phyloP scores from a whole-genome alignment of 2,329 filamentous ascomycete genomes.

The Aspergillus sojae region DNA sequence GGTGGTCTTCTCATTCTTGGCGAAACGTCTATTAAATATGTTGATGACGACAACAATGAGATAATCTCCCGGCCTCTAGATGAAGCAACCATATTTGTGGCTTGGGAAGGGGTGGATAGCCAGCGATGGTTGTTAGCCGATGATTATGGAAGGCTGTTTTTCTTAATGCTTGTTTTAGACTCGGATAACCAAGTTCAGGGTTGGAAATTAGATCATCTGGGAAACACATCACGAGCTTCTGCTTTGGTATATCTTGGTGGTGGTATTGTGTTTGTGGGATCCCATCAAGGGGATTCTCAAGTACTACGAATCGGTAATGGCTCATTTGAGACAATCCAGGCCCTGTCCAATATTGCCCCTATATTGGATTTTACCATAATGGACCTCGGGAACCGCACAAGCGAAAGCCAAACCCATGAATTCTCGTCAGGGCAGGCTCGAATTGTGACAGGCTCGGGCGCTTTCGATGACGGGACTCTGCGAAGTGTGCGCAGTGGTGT shows the following conservation, averaged over 20 bases:
- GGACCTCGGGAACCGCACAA: conserved; percentile 87
- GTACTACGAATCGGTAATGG: conserved; percentile 67
- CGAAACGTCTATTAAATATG: conserved; percentile 81
- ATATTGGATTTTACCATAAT: conserved; percentile 93
- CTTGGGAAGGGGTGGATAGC: conserved; percentile 83
- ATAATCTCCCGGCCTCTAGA: conserved; percentile 66
- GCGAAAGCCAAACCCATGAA: conserved; percentile 77
- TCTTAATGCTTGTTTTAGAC: conserved; percentile 76
- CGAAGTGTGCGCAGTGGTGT: conserved; percentile 92
- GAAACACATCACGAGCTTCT: conserved; percentile 72
- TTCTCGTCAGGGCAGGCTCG: conserved; percentile 94
- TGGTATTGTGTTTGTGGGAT: conserved; percentile 80
- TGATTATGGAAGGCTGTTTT: conserved; percentile 82
- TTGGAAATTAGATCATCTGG: conserved; percentile 71
- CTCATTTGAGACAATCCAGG: conserved; percentile 70
- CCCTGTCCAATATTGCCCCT: conserved; percentile 81
- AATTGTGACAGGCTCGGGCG: conserved; percentile 90
- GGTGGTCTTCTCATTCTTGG: conserved; percentile 76
- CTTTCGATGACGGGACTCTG: conserved; percentile 83
- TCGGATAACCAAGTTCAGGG: conserved; percentile 67
- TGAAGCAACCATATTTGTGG: conserved; percentile 83
- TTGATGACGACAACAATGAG: conserved; percentile 74
- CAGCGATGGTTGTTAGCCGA: conserved; percentile 86
- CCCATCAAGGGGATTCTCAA: conserved; percentile 90
- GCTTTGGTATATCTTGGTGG: conserved; percentile 72